Evolutionary conservation across 169 alveolate genomes (phyloP), one percentile per base, ranked within the genome.

Genomic region (Perkinsus olseni): DNA sequence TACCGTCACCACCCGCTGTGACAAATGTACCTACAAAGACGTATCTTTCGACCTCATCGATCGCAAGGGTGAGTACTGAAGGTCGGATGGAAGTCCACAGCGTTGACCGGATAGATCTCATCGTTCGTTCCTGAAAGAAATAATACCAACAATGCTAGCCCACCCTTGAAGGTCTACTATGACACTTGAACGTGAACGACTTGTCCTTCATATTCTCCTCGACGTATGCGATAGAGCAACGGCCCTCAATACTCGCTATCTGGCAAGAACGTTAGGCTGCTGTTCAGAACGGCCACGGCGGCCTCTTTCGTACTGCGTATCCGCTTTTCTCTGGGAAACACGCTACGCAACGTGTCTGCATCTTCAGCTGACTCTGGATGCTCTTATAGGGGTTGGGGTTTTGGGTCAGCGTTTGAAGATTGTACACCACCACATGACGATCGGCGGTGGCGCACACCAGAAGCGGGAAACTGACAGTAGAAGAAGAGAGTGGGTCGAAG

Each of bases 1-100:
- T 94, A 36, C 98, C 98, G 94, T 97, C 98, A 62, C 97, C 96
- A 37, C 98, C 98, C 38, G 95, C 96, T n/a, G 98, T 97, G 21
- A 96, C 96, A 91, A 97, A 96, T 11, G 98, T 96, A 74, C 97
- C 96, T 62, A 62, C 17, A 62, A 62, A 13, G 17, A 6, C 6
- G 34, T 28, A 8, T 21, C 82, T 21, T 11, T 3, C 82, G 0
- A 62, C 31, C 37, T 62, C 82, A 62, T 13, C 82, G 17, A 21
- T 24, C 8, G 8, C 31, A 13, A 4, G 34, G 36, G 17, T 13
- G 37, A 4, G 37, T 62, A 62, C 82, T 62, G 92, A 92, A 96
- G 50, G 94, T 93, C 28, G 95, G 96, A 91, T 97, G 97, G 93
- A 97, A 97, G 91, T 96, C 96, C 91, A 97, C 96, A 91, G 95